Conservation (phyloP, 768 basidiomycete genomes). For the Podaxis sp. region DNA sequence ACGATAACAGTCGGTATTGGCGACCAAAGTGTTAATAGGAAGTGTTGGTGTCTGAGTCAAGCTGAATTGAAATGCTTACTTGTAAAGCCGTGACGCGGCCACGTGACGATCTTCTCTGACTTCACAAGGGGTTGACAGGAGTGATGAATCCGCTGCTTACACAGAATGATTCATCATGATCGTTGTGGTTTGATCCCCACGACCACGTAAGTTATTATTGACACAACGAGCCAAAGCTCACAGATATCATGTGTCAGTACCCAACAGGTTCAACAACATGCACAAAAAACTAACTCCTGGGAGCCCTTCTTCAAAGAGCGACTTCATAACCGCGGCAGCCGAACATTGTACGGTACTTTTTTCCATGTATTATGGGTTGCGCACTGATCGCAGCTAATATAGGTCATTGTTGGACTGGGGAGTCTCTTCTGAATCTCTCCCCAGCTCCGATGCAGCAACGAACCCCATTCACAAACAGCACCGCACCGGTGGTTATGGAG, state of each 20-base stretch:
- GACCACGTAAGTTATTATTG: neutral
- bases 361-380: neutral
- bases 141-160: neutral
- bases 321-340: conserved; percentile 7
- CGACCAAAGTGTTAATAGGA: conserved; percentile 1
- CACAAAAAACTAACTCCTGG: neutral
- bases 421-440: neutral
- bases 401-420: neutral
- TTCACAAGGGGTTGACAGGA: too few species aligned
- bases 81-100: conserved; percentile 12
- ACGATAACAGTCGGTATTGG: conserved; percentile 7
- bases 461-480: conserved; percentile 3
- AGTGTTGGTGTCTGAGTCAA: conserved; percentile 11
- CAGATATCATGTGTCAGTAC: neutral
- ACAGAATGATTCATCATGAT: neutral
- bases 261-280: neutral
- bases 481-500: neutral
- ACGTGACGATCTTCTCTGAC: conserved; percentile 10
- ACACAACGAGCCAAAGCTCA: neutral
- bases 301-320: neutral
- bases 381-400: neutral
- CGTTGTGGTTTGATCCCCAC: neutral
- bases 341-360: neutral
- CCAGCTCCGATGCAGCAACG: neutral
- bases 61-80: neutral